Percentiles rank a stretch among this genome's conserved stretches.
phyloP scores from a whole-genome alignment of 75 land plant genomes.

The Ceratopteris richardii region DNA sequence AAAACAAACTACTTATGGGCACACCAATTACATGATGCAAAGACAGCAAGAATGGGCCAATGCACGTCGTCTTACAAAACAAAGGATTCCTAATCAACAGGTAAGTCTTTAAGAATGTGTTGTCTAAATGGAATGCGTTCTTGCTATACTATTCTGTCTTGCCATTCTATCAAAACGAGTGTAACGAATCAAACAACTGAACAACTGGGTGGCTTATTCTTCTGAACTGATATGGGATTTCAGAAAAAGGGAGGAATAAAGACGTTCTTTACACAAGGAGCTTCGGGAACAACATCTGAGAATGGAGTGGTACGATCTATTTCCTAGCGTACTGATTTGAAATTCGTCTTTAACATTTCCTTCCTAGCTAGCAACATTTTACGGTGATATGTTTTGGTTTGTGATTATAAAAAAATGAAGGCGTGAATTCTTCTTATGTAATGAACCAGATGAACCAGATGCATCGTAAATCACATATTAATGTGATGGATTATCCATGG shows the following conservation, averaged over 20 bases:
- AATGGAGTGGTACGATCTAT: slow-evolving; percentile 10
- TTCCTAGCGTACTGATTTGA: background rate
- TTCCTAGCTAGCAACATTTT: too few relatives aligned
- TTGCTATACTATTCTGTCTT: too few relatives aligned
- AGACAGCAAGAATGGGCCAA: background rate
- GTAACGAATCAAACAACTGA: too few relatives aligned
- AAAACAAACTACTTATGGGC: background rate
- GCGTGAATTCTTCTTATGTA: too few relatives aligned
- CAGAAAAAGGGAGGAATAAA: slow-evolving; percentile 6
- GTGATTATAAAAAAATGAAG: too few relatives aligned
- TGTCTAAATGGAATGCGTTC: background rate
- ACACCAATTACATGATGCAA: background rate
- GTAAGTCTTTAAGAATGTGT: background rate
- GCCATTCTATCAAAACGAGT: too few relatives aligned
- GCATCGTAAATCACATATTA: too few relatives aligned
- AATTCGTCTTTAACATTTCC: background rate
- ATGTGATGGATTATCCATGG: too few relatives aligned
- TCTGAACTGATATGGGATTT: too few relatives aligned
- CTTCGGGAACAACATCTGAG: slow-evolving; percentile 6
- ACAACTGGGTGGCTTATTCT: too few relatives aligned
- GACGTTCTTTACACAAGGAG: slow-evolving; percentile 12
- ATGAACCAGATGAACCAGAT: too few relatives aligned
- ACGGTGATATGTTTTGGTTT: too few relatives aligned
- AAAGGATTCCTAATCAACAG: background rate
- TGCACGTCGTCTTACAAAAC: background rate